Evolutionary conservation across 257 asterid species (phyloP), one percentile per base, ranked within the genome.

Genomic region (Jasminum sambac): DNA sequence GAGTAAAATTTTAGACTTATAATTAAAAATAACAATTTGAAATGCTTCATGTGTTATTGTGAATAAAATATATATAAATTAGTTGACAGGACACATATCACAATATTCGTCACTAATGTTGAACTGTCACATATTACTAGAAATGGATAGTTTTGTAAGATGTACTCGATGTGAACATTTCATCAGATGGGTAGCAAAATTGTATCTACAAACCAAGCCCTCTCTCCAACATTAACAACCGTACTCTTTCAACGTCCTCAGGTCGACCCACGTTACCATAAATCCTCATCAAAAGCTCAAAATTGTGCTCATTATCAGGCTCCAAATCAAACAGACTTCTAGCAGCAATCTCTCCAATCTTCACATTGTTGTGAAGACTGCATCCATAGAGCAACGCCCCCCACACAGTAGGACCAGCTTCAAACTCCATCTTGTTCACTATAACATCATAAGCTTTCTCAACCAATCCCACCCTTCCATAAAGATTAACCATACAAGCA

Each of bases 381-480:
- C 98, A 92, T 44, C 93, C 94, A 50, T 85, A 88, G 3, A 92
- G 88, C 83, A 92, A 78, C 0, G 98, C 96, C 21, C 98, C 98
- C 97, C 96, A 93, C 10, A 88, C 90, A 17, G 95, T 83, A 14
- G 95, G 85, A 21, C 97, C 95, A 23, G 91, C 92, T 75, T 84
- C 85, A 6, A 74, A 64, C 68, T 82, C 88, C 86, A 89, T 90
- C 57, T 60, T 71, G 0, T 75, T 79, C 67, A 24, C 66, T 36
- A 90, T 75, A 52, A 93, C 62, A 23, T 81, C 82, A 66, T 81
- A 77, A 11, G 96, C 98, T 78, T 85, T 72, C 5, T 74, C 55
- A 10, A 89, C 62, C 65, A 83, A 77, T 16, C 97, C 97, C 0
- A 88, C 79, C 69, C 90, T 84, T 48, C 80, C 90, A 63, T 93